These are phyloP conservation scores for Metschnikowia lachancei DNA, from an alignment of 805 yeast genomes.

Conservation along the genomic window DNA sequence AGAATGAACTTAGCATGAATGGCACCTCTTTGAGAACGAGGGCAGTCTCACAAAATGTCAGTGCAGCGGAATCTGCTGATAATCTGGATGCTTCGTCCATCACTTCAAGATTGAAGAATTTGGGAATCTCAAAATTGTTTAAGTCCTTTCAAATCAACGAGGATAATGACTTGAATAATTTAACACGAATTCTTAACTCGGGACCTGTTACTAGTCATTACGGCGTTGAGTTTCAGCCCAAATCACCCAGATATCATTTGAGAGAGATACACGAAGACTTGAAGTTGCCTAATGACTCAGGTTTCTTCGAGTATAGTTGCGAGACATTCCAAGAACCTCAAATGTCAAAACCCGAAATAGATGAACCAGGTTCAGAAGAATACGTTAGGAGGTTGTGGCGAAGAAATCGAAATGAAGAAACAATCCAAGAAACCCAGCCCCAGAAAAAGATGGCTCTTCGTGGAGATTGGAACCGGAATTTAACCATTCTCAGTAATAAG, in stretches of 20 bases:
- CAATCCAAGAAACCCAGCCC: constrained; percentile 84
- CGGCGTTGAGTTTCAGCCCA: constrained; percentile 50
- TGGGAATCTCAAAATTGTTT: constrained; percentile 36
- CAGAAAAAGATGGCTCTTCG: constrained; percentile 79
- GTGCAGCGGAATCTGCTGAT: constrained; percentile 28
- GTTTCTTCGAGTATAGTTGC: constrained; percentile 70
- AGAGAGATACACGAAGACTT: constrained; percentile 38
- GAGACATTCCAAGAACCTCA: constrained; percentile 98
- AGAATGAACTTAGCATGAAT: constrained; percentile 27
- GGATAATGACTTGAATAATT: constrained; percentile 38
- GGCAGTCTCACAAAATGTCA: constrained; percentile 27
- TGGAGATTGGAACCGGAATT: constrained; percentile 79
- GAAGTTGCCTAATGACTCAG: constrained; percentile 54
- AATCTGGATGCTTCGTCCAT: constrained; percentile 31
- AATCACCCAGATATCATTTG: constrained; percentile 52
- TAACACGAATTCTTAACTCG: constrained; percentile 35
- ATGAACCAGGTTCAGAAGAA: constrained; percentile 89
- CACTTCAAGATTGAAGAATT: constrained; percentile 31
- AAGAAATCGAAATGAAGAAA: constrained; percentile 80
- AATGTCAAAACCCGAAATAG: constrained; percentile 76
- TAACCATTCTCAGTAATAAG: constrained; percentile 60
- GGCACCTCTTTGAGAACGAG: constrained; percentile 30
- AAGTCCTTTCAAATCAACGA: constrained; percentile 40
- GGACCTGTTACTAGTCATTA: constrained; percentile 38
- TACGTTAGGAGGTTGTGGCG: constrained; percentile 84